phyloP scores from a whole-genome alignment of 495 filamentous ascomycete genomes.

The Chaetomium fimeti region DNA sequence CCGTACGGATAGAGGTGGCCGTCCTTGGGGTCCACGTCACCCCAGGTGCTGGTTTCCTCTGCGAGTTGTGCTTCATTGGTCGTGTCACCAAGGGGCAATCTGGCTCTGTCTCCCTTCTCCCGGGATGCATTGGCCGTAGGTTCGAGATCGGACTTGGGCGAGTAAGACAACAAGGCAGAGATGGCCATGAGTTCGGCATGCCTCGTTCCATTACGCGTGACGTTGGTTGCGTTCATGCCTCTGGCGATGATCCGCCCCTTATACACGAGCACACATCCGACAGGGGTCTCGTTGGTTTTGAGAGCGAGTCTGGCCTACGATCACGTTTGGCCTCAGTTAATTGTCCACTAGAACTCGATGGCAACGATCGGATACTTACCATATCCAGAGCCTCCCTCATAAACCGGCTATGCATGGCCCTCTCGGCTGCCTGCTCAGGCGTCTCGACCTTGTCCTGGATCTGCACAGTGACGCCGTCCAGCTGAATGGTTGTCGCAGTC shows the following conservation, averaged over 20 bases:
- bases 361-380: constrained; percentile 45
- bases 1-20: constrained; percentile 52
- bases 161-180: constrained; percentile 49
- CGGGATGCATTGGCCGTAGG: constrained; percentile 10
- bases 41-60: constrained; percentile 37
- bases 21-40: constrained; percentile 45
- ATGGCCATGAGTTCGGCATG: constrained; percentile 94
- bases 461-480: constrained; percentile 18
- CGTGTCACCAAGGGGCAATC: constrained; percentile 26
- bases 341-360: background rate
- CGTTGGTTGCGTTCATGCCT: constrained; percentile 96
- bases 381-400: constrained; percentile 71
- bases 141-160: constrained; percentile 23
- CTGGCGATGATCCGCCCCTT: constrained; percentile 68
- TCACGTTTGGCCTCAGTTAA: background rate
- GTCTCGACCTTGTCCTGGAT: constrained; percentile 24
- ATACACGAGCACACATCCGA: constrained; percentile 90
- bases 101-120: background rate
- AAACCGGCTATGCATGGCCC: constrained; percentile 53
- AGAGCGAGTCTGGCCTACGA: constrained; percentile 75
- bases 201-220: constrained; percentile 79
- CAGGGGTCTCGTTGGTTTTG: constrained; percentile 82
- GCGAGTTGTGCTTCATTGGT: constrained; percentile 20
- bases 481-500: constrained; percentile 13
- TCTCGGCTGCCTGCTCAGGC: constrained; percentile 36